A percentile compares a stretch with the other conserved stretches of the same genome.
These are phyloP conservation scores for Candida labiduridarum DNA, from an alignment of 1,139 yeast genomes.

Conservation along the genomic window DNA sequence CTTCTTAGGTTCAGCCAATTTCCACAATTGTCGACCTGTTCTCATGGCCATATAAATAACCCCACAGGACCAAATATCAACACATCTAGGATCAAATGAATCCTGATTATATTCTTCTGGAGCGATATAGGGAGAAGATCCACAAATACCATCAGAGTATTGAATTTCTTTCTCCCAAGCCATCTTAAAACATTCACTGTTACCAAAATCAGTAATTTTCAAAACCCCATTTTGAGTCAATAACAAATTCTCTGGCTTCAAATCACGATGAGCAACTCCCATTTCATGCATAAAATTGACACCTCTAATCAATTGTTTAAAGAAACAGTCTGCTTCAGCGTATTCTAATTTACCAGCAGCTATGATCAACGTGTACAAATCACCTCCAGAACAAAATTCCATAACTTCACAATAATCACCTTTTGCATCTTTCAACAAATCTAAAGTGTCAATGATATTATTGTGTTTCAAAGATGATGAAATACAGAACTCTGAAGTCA, in stretches of 20 bases:
- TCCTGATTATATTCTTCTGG: slow-evolving; percentile 84
- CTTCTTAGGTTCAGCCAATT: slow-evolving; percentile 68
- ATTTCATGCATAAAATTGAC: slow-evolving; percentile 95
- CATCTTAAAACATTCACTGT: slow-evolving; percentile 93
- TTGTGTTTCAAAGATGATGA: slow-evolving; percentile 49
- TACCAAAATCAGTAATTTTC: slow-evolving; percentile 94
- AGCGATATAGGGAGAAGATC: slow-evolving; percentile 91
- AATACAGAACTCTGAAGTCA: slow-evolving; percentile 51
- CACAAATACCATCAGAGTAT: slow-evolving; percentile 80
- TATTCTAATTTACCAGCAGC: slow-evolving; percentile 83
- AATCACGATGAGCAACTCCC: slow-evolving; percentile 96
- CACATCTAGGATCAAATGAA: slow-evolving; percentile 87
- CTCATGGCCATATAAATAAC: slow-evolving; percentile 98
- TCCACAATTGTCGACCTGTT: slow-evolving; percentile 94
- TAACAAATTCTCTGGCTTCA: slow-evolving; percentile 90
- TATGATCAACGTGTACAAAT: slow-evolving; percentile 80
- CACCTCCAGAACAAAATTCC: slow-evolving; percentile 97
- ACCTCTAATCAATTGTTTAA: slow-evolving; percentile 88
- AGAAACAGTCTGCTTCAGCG: slow-evolving; percentile 92
- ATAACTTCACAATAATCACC: slow-evolving; percentile 95
- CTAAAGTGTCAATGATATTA: slow-evolving; percentile 80
- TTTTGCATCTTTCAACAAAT: slow-evolving; percentile 83
- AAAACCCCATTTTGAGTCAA: slow-evolving; percentile 78
- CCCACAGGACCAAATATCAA: slow-evolving; percentile 97
- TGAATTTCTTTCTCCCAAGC: slow-evolving; percentile 95